Percentiles rank a stretch among this genome's conserved stretches.
Conservation (phyloP, 805 yeast genomes). For the Sugiyamaella smithiae region DNA sequence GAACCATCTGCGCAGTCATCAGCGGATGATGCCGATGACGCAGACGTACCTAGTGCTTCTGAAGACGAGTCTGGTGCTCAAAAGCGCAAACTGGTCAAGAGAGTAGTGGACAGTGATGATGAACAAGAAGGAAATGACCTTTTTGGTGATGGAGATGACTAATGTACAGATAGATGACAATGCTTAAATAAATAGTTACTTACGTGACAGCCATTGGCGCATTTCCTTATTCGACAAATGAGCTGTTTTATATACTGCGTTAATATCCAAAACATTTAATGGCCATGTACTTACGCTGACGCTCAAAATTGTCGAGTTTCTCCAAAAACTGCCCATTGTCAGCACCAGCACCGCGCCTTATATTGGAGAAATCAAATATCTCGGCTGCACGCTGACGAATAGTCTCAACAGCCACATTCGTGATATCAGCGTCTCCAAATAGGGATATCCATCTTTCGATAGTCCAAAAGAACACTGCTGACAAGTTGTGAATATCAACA, state of each 20-base stretch:
- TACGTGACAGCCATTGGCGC: constrained; percentile 40
- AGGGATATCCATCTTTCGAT: constrained; percentile 75
- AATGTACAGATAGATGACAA: too few relatives aligned
- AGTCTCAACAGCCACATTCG: constrained; percentile 50
- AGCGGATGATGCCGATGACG: constrained; percentile 22
- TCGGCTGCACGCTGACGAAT: constrained; percentile 63
- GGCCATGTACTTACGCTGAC: constrained; percentile 24
- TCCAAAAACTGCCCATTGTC: constrained; percentile 54
- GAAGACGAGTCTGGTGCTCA: constrained; percentile 20
- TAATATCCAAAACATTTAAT: constrained; percentile 18
- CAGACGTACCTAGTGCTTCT: constrained; percentile 33
- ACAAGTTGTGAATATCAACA: constrained; percentile 64
- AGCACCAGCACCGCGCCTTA: constrained; percentile 36
- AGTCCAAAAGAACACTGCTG: constrained; percentile 64
- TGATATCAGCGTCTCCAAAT: constrained; percentile 63
- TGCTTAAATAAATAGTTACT: too few relatives aligned
- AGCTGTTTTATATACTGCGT: constrained; percentile 25
- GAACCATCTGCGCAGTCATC: constrained; percentile 37
- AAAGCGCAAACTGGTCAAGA: constrained; percentile 25
- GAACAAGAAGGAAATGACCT: constrained; percentile 33
- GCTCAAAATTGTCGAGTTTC: constrained; percentile 77
- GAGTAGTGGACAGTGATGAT: constrained; percentile 46
- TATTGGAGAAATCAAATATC: constrained; percentile 67
- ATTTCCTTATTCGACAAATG: constrained; percentile 38
- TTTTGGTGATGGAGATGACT: constrained; percentile 28